phyloP scores from a whole-genome alignment of 768 basidiomycete species.

The Mycena albidolilacea region DNA sequence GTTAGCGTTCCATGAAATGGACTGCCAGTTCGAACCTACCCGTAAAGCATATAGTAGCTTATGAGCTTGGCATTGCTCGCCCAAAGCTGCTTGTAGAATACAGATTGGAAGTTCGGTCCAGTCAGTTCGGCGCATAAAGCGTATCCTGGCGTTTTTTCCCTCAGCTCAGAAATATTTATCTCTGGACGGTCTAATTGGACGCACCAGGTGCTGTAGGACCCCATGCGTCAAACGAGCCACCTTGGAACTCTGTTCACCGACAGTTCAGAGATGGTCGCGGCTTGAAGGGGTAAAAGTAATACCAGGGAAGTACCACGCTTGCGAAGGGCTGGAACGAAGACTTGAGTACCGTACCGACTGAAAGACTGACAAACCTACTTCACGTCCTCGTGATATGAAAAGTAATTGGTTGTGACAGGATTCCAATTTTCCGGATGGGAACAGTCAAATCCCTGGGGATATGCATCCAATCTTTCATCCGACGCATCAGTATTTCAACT shows the following conservation, averaged over 20 bases:
- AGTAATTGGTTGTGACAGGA: conserved; percentile 74
- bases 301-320: conserved; percentile 84
- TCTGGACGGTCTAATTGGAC: neutral
- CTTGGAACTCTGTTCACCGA: conserved; percentile 69
- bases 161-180: neutral
- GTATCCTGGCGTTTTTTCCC: conserved; percentile 62
- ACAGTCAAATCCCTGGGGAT: conserved; percentile 88
- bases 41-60: conserved; percentile 90
- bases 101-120: conserved; percentile 81
- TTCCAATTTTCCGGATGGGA: conserved; percentile 79
- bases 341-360: neutral
- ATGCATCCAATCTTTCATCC: conserved; percentile 68
- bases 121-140: conserved; percentile 75
- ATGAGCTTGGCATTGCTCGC: conserved; percentile 87
- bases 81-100: conserved; percentile 85
- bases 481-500: conserved; percentile 7
- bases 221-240: conserved; percentile 88
- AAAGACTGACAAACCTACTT: conserved; percentile 38
- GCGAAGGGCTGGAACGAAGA: conserved; percentile 50
- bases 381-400: conserved; percentile 70
- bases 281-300: conserved; percentile 7
- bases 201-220: conserved; percentile 79
- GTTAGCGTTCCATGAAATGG: neutral
- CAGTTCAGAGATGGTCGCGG: conserved; percentile 22
- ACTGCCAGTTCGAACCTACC: conserved; percentile 55